Evolutionary conservation across 352 stramenopile genomes (phyloP).

Genomic region (Poterioochromonas sp.): DNA sequence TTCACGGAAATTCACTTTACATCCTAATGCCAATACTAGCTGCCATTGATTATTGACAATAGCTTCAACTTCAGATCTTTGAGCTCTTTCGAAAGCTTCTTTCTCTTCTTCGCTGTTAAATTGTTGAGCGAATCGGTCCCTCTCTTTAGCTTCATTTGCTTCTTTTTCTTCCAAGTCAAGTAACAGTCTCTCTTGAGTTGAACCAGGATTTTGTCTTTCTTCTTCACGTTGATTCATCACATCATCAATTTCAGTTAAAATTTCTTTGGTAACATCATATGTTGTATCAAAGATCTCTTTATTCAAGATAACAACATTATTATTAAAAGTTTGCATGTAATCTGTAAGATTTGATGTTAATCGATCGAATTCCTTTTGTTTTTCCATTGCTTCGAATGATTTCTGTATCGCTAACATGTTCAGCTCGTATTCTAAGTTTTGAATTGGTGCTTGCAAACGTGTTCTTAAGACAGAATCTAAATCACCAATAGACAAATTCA

Average conservation of each 20-base stretch:
- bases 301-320: neutral
- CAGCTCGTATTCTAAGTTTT: neutral
- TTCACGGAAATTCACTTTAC: conserved; percentile 29
- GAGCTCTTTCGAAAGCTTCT: neutral
- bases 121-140: too few species aligned
- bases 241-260: neutral
- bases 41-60: neutral
- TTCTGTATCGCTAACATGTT: neutral
- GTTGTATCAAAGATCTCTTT: too few species aligned
- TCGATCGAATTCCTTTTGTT: too few species aligned
- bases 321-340: too few species aligned
- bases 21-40: neutral
- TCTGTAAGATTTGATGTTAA: too few species aligned
- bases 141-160: neutral
- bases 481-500: too few species aligned
- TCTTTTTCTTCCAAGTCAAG: neutral
- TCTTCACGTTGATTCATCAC: neutral
- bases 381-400: neutral
- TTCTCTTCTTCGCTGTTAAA: too few species aligned
- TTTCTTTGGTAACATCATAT: neutral
- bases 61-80: neutral
- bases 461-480: neutral
- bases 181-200: neutral
- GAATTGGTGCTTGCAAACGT: neutral
- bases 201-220: neutral